Percentiles rank a stretch among this genome's conserved stretches.
Conservation (phyloP, 108 stramenopile species). For the Nitzschia sp. region DNA sequence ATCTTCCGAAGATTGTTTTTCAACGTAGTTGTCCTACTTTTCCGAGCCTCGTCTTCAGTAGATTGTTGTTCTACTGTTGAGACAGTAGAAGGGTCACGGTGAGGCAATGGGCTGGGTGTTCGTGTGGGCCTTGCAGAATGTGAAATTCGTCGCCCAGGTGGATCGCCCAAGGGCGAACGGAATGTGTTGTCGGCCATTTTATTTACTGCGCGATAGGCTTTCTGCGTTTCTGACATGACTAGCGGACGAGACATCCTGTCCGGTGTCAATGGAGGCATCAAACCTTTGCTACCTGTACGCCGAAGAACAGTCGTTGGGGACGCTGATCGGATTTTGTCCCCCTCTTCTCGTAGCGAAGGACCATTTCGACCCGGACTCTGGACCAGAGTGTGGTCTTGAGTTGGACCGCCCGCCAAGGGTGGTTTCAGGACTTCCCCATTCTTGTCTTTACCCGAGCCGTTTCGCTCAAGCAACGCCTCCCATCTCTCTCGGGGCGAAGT, state of each 20-base stretch:
- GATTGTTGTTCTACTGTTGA: too few relatives aligned
- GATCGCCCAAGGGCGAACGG: slow-evolving; percentile 6
- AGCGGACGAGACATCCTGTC: slow-evolving; percentile 2
- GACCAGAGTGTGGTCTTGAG: not conserved
- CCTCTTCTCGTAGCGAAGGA: not conserved
- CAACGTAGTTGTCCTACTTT: not conserved
- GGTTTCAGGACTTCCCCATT: not conserved
- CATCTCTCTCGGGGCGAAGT: not conserved
- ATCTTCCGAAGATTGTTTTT: slow-evolving; percentile 9
- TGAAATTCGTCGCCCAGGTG: not conserved
- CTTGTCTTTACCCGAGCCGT: not conserved
- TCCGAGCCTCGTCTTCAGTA: not conserved
- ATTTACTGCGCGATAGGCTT: slow-evolving; percentile 3
- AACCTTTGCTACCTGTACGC: not conserved
- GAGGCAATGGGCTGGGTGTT: not conserved
- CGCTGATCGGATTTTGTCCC: not conserved
- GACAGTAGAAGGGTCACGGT: too few relatives aligned
- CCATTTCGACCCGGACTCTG: not conserved
- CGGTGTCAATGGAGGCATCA: not conserved
- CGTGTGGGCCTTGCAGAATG: not conserved
- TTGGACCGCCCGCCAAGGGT: not conserved
- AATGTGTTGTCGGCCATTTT: slow-evolving; percentile 9
- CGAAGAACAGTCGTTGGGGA: not conserved
- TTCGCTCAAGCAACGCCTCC: not conserved
- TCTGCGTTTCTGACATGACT: too few relatives aligned